phyloP scores from a whole-genome alignment of 1,284 basidiomycete species.

The Heterobasidion irregulare region DNA sequence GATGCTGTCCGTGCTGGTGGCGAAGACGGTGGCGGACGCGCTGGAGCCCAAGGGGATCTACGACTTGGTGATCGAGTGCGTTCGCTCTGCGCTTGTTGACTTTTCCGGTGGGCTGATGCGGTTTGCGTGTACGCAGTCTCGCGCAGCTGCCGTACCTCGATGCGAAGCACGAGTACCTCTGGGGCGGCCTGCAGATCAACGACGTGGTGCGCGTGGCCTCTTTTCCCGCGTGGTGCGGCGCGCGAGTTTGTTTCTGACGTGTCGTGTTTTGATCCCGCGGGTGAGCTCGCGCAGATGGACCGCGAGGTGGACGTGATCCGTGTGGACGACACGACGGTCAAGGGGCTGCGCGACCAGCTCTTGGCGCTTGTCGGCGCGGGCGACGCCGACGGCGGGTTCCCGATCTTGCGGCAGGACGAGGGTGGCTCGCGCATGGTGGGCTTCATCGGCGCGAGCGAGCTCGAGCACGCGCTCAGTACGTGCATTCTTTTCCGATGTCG shows the following conservation, averaged over 20 bases:
- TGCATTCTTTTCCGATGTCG: constrained; percentile 7
- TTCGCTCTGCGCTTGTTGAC: constrained; percentile 15
- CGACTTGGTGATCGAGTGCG: constrained; percentile 87
- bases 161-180: constrained; percentile 81
- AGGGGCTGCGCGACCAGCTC: constrained; percentile 61
- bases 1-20: constrained; percentile 86
- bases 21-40: constrained; percentile 89
- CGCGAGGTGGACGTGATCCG: constrained; percentile 60
- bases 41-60: constrained; percentile 94
- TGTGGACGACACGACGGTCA: constrained; percentile 58
- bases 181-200: constrained; percentile 67
- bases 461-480: constrained; percentile 89
- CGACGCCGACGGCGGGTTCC: constrained; percentile 83
- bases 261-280: neutral
- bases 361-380: constrained; percentile 49
- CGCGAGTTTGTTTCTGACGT: neutral
- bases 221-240: neutral
- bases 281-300: constrained; percentile 36
- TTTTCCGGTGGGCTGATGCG: neutral
- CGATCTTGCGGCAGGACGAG: constrained; percentile 53
- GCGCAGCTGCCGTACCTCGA: constrained; percentile 88
- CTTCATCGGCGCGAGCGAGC: constrained; percentile 87
- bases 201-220: constrained; percentile 55
- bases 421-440: constrained; percentile 71
- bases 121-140: constrained; percentile 27